phyloP scores from a whole-genome alignment of 2,329 filamentous ascomycete genomes.

The Fusarium goolgardi region DNA sequence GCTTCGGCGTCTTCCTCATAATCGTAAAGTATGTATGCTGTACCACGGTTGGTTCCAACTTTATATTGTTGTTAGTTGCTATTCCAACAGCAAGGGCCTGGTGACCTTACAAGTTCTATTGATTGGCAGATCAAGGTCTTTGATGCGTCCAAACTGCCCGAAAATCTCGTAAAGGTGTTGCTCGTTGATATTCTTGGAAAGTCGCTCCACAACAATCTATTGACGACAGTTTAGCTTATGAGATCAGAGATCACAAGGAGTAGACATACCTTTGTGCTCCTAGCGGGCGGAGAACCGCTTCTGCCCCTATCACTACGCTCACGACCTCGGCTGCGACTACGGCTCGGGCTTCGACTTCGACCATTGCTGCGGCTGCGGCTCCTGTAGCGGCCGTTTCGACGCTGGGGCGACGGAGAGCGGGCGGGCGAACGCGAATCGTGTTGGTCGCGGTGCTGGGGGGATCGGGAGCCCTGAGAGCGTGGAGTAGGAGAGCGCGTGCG shows the following conservation, averaged over 20 bases:
- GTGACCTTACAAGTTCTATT: constrained; percentile 79
- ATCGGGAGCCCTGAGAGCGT: constrained; percentile 51
- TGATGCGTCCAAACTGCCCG: constrained; percentile 84
- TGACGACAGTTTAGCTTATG: constrained; percentile 21
- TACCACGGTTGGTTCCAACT: constrained; percentile 92
- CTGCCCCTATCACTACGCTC: constrained; percentile 53
- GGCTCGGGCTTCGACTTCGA: constrained; percentile 45
- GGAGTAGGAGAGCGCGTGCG: constrained; percentile 52
- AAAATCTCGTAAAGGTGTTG: constrained; percentile 93
- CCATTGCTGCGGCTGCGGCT: constrained; percentile 46
- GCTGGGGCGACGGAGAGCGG: constrained; percentile 49
- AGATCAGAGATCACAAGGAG: not conserved
- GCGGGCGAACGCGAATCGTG: constrained; percentile 52
- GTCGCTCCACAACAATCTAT: constrained; percentile 93
- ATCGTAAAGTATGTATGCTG: constrained; percentile 89
- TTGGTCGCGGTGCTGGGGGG: constrained; percentile 47
- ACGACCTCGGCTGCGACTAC: constrained; percentile 49
- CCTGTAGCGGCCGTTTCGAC: constrained; percentile 51
- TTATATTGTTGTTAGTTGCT: constrained; percentile 28
- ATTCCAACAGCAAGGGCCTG: constrained; percentile 5
- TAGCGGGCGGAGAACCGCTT: constrained; percentile 54
- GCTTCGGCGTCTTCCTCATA: constrained; percentile 82
- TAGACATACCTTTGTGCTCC: constrained; percentile 64
- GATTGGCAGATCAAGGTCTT: constrained; percentile 89
- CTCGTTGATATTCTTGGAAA: constrained; percentile 95